Evolutionary conservation across 2,329 filamentous ascomycete genomes (phyloP), one percentile per base, ranked within the genome.

Genomic region (Calonectria fujianensis): DNA sequence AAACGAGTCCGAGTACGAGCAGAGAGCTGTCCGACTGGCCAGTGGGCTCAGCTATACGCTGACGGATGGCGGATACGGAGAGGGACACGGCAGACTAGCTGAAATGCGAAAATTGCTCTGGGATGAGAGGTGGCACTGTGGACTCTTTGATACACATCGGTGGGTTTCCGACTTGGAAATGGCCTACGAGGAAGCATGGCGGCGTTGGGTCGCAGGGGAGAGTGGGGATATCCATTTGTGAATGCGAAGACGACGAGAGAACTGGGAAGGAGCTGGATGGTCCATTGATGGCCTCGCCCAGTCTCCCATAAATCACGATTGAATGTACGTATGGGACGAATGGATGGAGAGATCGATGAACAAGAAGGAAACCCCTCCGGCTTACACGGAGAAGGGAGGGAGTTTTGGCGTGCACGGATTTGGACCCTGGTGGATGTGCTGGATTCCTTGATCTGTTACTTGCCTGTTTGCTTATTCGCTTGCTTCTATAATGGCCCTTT

Each of bases 151-250:
- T 85, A 99, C 97, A 8, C 91, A 89, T 79, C 91, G 97, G 79
- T 99, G 97, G 97, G 96, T 98, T 32, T 87, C 89, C 61, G 96
- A 98, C 85, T 86, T 99, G 27, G 97, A 99, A 86, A 90, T 91
- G 75, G 96, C 96, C 16, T 99, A 98, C 84, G 93, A 94, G 77
- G 91, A 94, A 83, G 96, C 96, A 24, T 99, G 97, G 97, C 89
- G 90, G 80, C 91, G 92, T 82, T 99, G 97, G 96, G 95, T 96
- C 50, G 89, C 88, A 51, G 96, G 95, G 16, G 91, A 95, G 85
- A 93, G 94, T n/a, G 96, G 96, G 11, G 97, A 99, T 87, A 98
- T 99, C 78, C 97, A 95, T 89, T 89, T 99, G 54, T 89, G 72
- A 80, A 39, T 29, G 18, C 20, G 24, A 16, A 57, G 59, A 45